These are phyloP conservation scores for Haberlea rhodopensis DNA, from an alignment of 257 asterid species.

Conservation along the genomic window DNA sequence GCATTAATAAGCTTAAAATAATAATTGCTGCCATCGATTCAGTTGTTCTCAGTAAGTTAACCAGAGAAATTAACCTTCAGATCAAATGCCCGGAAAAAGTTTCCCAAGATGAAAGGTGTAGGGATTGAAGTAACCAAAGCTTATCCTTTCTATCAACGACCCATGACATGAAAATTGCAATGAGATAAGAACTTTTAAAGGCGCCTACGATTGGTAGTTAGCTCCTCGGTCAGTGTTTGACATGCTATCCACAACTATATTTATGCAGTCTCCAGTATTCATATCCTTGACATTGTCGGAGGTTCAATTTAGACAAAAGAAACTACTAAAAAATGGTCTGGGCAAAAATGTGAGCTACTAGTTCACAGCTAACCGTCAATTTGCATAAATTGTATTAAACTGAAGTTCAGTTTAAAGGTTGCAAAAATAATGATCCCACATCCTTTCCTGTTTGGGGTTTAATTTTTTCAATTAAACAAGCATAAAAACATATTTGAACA, in stretches of 20 bases:
- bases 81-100: background rate
- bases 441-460: no score
- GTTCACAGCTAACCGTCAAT: no score
- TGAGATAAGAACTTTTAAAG: background rate
- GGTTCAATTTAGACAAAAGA: background rate
- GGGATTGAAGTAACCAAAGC: background rate
- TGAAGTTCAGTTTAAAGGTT: no score
- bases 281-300: background rate
- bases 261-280: background rate
- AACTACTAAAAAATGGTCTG: no score
- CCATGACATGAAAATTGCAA: background rate
- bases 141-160: background rate
- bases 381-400: no score
- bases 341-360: no score
- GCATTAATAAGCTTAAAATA: conserved; percentile 9
- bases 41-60: conserved; percentile 3
- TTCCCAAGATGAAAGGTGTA: conserved; percentile 5
- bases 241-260: conserved; percentile 3
- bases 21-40: background rate
- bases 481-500: background rate
- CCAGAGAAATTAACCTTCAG: background rate
- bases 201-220: background rate
- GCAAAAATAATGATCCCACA: no score
- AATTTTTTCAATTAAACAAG: background rate
- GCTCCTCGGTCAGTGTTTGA: conserved; percentile 2